A percentile compares a stretch with the other conserved stretches of the same genome.
Evolutionary conservation across 306 rosid genomes (phyloP).

Genomic region (Rubus idaeus): DNA sequence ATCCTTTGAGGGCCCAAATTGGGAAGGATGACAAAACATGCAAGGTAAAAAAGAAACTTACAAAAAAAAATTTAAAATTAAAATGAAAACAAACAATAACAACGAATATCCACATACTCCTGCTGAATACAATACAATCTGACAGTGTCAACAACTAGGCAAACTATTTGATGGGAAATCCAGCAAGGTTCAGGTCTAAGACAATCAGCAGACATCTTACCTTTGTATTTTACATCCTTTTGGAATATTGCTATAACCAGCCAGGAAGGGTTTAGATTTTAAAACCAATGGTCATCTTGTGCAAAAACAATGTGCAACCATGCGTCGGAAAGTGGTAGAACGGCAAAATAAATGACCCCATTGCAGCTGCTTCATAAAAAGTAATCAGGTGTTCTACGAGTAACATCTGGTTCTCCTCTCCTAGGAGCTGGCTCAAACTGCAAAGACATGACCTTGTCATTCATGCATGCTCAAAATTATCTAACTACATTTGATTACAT

Average conservation of each 20-base stretch:
- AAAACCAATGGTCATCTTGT: slow-evolving; percentile 44
- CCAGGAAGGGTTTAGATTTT: slow-evolving; percentile 38
- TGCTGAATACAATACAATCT: slow-evolving; percentile 51
- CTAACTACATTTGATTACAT: background rate
- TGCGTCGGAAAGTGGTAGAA: slow-evolving; percentile 34
- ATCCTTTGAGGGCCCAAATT: slow-evolving; percentile 31
- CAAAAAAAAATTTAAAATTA: background rate
- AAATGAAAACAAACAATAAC: slow-evolving; percentile 16
- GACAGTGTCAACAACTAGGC: slow-evolving; percentile 41
- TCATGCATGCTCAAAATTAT: slow-evolving; percentile 19
- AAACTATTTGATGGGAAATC: slow-evolving; percentile 46
- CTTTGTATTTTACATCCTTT: slow-evolving; percentile 58
- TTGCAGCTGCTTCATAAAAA: slow-evolving; percentile 60
- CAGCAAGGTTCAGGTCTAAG: slow-evolving; percentile 47
- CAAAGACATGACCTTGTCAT: slow-evolving; percentile 23
- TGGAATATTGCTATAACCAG: slow-evolving; percentile 35
- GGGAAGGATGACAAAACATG: slow-evolving; percentile 21
- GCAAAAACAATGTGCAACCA: slow-evolving; percentile 39
- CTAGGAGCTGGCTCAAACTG: slow-evolving; percentile 99
- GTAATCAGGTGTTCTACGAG: slow-evolving; percentile 99
- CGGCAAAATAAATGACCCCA: slow-evolving; percentile 6
- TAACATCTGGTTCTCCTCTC: slow-evolving; percentile 99
- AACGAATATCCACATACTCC: slow-evolving; percentile 45
- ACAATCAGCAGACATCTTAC: slow-evolving; percentile 47
- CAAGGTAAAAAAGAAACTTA: slow-evolving; percentile 3